Evolutionary conservation across 768 basidiomycete species (phyloP), one percentile per base, ranked within the genome.

Genomic region (Dioszegia aurantiaca): DNA sequence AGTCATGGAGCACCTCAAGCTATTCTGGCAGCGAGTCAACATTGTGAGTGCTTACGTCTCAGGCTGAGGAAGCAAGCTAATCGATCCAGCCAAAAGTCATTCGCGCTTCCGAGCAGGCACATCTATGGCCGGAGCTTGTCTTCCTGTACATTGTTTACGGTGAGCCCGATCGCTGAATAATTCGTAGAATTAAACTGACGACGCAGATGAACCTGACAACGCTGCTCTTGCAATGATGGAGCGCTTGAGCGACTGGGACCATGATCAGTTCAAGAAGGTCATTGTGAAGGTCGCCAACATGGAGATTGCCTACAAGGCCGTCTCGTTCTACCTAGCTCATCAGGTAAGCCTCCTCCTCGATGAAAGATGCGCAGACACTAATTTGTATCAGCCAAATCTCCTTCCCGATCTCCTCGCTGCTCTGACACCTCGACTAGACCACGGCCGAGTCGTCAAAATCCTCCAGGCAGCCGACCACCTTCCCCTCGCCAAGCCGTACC

Each of bases 61-160:
- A n/a, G n/a, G n/a, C n/a, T n/a, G n/a, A n/a, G n/a, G n/a, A n/a
- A n/a, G n/a, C n/a, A n/a, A n/a, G n/a, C n/a, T n/a, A n/a, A n/a
- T n/a, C n/a, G n/a, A n/a, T n/a, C 16, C 42, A 72, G 70, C 95
- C 95, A 49, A 98, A 99, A 84, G 94, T 97, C 70, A 92, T 98
- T 81, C 88, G 87, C 79, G 90, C 92, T 10, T 85, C 93, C 2
- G 94, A 98, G 81, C 89, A 87, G 69, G 92, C 91, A 19, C 95
- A 98, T 67, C 84, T 99, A 44, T 99, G 95, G 95, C 87, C 94
- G 11, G 94, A 98, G 75, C 85, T 99, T 12, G 94, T 99, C 33
- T 98, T 94, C 84, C 79, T 99, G 49, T 99, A 98, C 78, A 87
- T 98, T 81, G 95, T 95, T 79, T 99, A 99, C 69, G 95, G 95